Evolutionary conservation across 768 basidiomycete species (phyloP).

Genomic region (Boletus sp.): DNA sequence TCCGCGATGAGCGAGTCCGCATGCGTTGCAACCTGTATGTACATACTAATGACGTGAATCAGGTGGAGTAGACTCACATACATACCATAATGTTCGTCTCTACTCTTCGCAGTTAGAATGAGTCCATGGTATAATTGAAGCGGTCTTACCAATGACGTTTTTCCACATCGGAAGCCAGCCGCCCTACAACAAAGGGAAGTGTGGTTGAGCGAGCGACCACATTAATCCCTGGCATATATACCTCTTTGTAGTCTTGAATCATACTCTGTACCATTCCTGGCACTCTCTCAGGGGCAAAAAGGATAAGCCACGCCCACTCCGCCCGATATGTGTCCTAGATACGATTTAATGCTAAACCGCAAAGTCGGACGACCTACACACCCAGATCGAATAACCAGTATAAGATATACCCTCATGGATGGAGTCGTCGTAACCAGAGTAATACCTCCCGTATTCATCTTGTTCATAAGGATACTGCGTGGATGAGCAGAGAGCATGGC

Average conservation of each 20-base stretch:
- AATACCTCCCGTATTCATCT: slow-evolving; percentile 63
- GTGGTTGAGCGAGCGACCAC: neutral
- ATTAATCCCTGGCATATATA: slow-evolving; percentile 14
- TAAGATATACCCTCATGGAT: slow-evolving; percentile 70
- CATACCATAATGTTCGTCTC: slow-evolving; percentile 83
- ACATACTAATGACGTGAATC: neutral
- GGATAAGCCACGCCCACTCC: slow-evolving; percentile 74
- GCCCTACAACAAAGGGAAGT: slow-evolving; percentile 36
- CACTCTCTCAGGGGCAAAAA: slow-evolving; percentile 75
- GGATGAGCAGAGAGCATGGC: neutral
- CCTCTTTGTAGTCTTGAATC: slow-evolving; percentile 75
- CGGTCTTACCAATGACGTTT: slow-evolving; percentile 60
- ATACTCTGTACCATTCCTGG: slow-evolving; percentile 76
- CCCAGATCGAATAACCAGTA: slow-evolving; percentile 81
- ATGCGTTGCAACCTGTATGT: slow-evolving; percentile 64
- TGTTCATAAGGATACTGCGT: slow-evolving; percentile 75
- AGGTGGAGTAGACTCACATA: neutral
- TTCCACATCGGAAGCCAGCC: slow-evolving; percentile 94
- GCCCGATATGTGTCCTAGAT: slow-evolving; percentile 75
- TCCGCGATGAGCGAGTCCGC: slow-evolving; percentile 77
- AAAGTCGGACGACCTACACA: slow-evolving; percentile 26
- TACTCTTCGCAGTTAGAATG: slow-evolving; percentile 4
- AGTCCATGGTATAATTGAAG: neutral
- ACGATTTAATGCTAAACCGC: neutral
- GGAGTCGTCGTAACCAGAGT: slow-evolving; percentile 71